phyloP scores from a whole-genome alignment of 495 filamentous ascomycete genomes.

The Trichocladium uniseriatum region DNA sequence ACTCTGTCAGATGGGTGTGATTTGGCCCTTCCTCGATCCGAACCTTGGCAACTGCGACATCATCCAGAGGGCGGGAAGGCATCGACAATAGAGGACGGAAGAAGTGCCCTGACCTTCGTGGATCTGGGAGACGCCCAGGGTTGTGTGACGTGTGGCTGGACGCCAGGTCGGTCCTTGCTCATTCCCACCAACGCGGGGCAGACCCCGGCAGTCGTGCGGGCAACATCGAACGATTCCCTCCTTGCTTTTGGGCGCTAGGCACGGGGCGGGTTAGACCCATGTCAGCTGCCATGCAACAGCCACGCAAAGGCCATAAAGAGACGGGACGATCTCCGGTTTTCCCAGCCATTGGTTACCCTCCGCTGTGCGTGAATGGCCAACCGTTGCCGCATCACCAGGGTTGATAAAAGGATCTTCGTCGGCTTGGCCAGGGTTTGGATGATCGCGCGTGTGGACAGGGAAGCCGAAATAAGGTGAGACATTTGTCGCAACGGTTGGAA shows the following conservation, averaged over 20 bases:
- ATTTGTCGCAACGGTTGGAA: slow-evolving; percentile 16
- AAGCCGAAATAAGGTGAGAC: slow-evolving; percentile 14
- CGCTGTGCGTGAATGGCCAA: not conserved
- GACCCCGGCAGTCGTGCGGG: slow-evolving; percentile 2
- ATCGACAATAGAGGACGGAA: no score
- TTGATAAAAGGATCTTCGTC: not conserved
- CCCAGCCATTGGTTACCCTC: not conserved
- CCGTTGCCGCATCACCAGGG: not conserved
- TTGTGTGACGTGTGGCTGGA: slow-evolving; percentile 7
- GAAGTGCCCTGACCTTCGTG: no score
- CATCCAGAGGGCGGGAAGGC: no score
- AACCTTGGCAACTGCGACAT: no score
- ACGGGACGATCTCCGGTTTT: not conserved
- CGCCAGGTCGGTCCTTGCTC: not conserved
- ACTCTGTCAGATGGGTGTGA: no score
- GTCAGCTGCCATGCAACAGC: not conserved
- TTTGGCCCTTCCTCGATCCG: no score
- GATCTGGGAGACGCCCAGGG: not conserved
- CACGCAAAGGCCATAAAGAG: not conserved
- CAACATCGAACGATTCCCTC: slow-evolving; percentile 13
- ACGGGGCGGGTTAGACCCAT: not conserved
- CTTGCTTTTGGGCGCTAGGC: slow-evolving; percentile 15
- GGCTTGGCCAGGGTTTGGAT: not conserved
- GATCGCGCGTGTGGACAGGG: not conserved
- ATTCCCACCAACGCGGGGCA: not conserved